Conservation (phyloP, 768 basidiomycete genomes). For the Auricularia heimuer region DNA sequence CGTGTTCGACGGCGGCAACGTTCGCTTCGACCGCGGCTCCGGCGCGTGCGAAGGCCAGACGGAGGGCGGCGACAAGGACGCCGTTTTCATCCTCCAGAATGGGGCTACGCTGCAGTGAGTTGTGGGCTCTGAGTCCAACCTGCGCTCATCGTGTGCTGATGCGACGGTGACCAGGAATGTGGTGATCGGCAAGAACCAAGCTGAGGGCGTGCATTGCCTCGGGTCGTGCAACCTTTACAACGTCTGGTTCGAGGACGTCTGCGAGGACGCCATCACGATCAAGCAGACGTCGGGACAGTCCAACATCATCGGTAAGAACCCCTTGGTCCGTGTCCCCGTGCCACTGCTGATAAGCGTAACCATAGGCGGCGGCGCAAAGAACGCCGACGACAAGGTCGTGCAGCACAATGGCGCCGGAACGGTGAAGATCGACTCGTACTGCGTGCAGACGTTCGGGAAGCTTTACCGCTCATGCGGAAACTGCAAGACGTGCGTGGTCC, state of each 20-base stretch:
- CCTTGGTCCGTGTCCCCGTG: background rate
- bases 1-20: constrained; percentile 6
- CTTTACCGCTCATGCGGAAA: constrained; percentile 9
- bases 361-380: constrained; percentile 4
- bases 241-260: constrained; percentile 21
- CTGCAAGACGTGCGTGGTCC: constrained; percentile 2
- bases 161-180: constrained; percentile 20
- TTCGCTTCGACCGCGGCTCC: constrained; percentile 25
- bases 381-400: constrained; percentile 9
- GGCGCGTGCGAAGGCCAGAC: constrained; percentile 28
- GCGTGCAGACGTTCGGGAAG: constrained; percentile 4
- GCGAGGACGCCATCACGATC: constrained; percentile 33
- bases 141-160: constrained; percentile 1
- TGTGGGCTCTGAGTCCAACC: too few relatives aligned
- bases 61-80: constrained; percentile 31
- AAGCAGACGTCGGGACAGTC: constrained; percentile 13
- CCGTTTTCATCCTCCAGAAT: constrained; percentile 31
- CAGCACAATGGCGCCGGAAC: constrained; percentile 7
- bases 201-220: constrained; percentile 33
- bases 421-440: constrained; percentile 5
- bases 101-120: constrained; percentile 25
- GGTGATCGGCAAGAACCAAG: constrained; percentile 31
- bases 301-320: constrained; percentile 4
- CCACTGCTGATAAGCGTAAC: background rate
- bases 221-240: constrained; percentile 4